Evolutionary conservation across 345 rosid species (phyloP).

Genomic region (Lenwebbia sp.): DNA sequence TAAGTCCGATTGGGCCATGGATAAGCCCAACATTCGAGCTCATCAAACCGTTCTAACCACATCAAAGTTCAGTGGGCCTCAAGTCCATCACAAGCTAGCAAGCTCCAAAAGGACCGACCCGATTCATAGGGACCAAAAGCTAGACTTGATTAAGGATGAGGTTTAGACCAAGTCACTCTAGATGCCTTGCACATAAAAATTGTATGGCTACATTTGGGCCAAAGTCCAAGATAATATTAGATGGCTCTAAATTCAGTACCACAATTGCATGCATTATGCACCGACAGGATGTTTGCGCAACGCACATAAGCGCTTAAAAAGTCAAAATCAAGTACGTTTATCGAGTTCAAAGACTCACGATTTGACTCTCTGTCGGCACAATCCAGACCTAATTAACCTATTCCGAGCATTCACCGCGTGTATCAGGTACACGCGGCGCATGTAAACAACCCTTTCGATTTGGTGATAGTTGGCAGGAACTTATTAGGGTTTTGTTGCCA

Average conservation of each 20-base stretch:
- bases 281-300: neutral
- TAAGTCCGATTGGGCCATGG: neutral
- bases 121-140: neutral
- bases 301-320: neutral
- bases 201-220: neutral
- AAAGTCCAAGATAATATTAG: neutral
- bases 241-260: neutral
- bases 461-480: neutral
- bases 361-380: neutral
- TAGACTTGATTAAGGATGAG: neutral
- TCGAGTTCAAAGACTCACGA: neutral
- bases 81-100: neutral
- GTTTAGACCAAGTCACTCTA: neutral
- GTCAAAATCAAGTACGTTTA: neutral
- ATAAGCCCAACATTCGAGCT: neutral
- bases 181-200: neutral
- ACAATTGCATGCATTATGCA: neutral
- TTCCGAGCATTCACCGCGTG: neutral
- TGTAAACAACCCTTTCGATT: neutral
- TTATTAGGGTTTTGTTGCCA: neutral
- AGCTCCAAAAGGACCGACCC: neutral
- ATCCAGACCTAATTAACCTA: neutral
- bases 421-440: neutral
- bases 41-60: neutral
- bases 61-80: neutral